These are phyloP conservation scores for Cryptosporidium canis DNA, from an alignment of 169 alveolate genomes.

Conservation along the genomic window DNA sequence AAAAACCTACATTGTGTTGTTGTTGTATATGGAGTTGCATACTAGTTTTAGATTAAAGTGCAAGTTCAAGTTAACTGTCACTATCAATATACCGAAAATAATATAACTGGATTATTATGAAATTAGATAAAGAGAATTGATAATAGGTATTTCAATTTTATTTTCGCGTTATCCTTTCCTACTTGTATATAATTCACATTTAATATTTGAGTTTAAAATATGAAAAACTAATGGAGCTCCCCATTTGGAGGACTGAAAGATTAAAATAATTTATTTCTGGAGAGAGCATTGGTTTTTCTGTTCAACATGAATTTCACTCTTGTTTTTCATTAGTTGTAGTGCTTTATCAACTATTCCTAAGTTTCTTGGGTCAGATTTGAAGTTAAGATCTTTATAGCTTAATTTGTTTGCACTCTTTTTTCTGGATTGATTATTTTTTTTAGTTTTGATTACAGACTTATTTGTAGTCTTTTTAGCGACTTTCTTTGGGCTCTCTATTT, in stretches of 20 bases:
- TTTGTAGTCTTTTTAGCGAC: neutral
- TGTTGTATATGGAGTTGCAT: conserved; percentile 78
- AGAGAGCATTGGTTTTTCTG: neutral
- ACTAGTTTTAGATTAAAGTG: neutral
- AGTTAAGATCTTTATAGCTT: neutral
- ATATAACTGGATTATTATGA: neutral
- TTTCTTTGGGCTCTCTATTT: neutral
- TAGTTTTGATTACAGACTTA: neutral
- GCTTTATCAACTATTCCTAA: conserved; percentile 28
- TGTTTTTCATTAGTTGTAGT: conserved; percentile 38
- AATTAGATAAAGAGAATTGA: neutral
- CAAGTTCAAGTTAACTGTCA: neutral
- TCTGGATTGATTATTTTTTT: neutral
- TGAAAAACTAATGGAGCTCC: no score
- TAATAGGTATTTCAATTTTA: neutral
- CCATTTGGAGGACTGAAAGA: neutral
- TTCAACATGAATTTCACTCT: conserved; percentile 25
- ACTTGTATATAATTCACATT: no score
- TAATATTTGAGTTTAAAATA: no score
- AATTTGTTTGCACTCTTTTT: neutral
- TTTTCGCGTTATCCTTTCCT: neutral
- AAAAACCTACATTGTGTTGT: conserved; percentile 81
- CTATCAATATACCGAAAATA: neutral
- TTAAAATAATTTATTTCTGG: no score
- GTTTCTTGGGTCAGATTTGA: conserved; percentile 8